Base-by-base conservation (phyloP, 257 asterid genomes). In the Nicotiana tabacum region DNA sequence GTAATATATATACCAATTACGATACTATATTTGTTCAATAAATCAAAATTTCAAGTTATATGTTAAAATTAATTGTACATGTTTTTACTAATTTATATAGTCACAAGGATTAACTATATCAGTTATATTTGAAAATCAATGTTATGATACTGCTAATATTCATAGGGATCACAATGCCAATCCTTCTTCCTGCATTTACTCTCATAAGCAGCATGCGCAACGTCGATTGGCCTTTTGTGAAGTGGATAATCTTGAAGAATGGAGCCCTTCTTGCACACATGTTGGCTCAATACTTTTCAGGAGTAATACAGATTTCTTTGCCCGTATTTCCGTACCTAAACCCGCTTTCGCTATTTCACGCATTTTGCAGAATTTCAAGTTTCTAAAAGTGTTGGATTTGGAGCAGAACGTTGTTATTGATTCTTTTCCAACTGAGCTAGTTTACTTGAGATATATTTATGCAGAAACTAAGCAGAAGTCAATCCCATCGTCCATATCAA, bases 401-500 rank as follows among this genome's bases (percentile, higher is more conserved):
- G 65, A 58, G 65, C 29, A 7, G 12, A n/a, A 43, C 4, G 1
- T 18, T 51, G 65, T 8, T 18, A 6, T 58, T 58, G 30, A 51
- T 51, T 51, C 16, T 51, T 51, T 51, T 12, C 56, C 56, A 51
- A 51, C 56, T 9, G 15, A 51, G 3, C 43, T 82, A 10, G 68
- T 85, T 43, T 77, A 70, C 33, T 48, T 82, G 33, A 85, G 83
- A 29, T 82, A 55, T 62, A n/a, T 85, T 43, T 82, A 82, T 27
- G 35, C 57, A 39, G 46, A 37, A 56, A 77, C 62, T 24, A 29
- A 35, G 12, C 7, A 55, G 30, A 9, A 57, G 5, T 56, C 78
- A 27, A 60, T 60, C 9, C 30, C 66, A 6, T n/a, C 12, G 9
- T n/a, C 66, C 30, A 60, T 60, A 60, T 60, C 66, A n/a, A 60